A percentile compares a stretch with the other conserved stretches of the same genome.
Conservation (phyloP, 148 eudicot genomes). For the Suaeda aralocaspica region DNA sequence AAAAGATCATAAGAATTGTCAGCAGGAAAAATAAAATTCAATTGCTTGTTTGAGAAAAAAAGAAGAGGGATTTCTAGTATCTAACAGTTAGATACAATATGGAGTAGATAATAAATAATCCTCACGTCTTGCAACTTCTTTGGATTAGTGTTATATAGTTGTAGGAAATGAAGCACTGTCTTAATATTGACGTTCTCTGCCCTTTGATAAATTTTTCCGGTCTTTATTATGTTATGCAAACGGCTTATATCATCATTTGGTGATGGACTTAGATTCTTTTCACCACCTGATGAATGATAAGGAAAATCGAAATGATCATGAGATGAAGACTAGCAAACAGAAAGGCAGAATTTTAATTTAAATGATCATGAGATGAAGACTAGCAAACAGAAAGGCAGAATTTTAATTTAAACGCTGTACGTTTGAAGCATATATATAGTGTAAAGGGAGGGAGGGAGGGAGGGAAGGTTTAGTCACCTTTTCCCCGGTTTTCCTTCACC, state of each 20-base stretch:
- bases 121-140: slow-evolving; percentile 15
- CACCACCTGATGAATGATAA: slow-evolving; percentile 27
- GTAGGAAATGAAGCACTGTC: slow-evolving; percentile 36
- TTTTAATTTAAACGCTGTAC: neutral
- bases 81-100: no score
- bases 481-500: slow-evolving; percentile 63
- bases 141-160: slow-evolving; percentile 20
- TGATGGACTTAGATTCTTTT: slow-evolving; percentile 25
- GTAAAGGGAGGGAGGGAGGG: no score
- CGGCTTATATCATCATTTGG: slow-evolving; percentile 27
- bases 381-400: neutral
- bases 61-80: no score
- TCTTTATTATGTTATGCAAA: slow-evolving; percentile 20
- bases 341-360: neutral
- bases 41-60: no score
- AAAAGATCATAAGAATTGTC: neutral
- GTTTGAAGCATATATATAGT: no score
- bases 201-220: slow-evolving; percentile 13
- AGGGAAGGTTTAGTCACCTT: slow-evolving; percentile 35
- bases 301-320: neutral
- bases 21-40: neutral
- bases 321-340: neutral
- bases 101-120: neutral
- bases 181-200: slow-evolving; percentile 5
- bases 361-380: neutral